Evolutionary conservation across 768 basidiomycete genomes (phyloP), one percentile per base, ranked within the genome.

Genomic region (Omphalotus guepiniiformis): DNA sequence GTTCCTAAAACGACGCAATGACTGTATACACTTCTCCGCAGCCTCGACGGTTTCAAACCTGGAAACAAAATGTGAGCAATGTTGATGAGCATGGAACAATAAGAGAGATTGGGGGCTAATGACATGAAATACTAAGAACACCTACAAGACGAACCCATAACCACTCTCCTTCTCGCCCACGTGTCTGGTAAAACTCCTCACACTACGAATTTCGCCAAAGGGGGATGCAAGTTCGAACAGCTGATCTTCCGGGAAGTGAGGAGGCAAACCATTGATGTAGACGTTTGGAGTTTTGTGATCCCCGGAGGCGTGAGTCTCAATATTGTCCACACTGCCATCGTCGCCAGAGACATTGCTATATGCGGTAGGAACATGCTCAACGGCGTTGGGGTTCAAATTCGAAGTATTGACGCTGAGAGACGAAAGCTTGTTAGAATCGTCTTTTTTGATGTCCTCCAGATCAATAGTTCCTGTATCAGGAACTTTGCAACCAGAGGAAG

Each of bases 221-320:
- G 79, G 83, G 19, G 73, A 66, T 27, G 85, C 75, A 45, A 93
- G 79, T 23, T 78, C 78, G 55, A 82, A 82, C 34, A 93, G 71
- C 51, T 88, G 78, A 50, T 88, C 88, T 57, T 91, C 89, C 0
- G 87, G 82, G 57, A 79, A 91, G 64, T 89, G 81, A 4, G 88
- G 85, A 2, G 88, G 88, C 13, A 93, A 75, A 11, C 89, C 89
- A 57, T 92, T 92, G 67, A 92, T 90, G 61, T 92, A 92, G 0
- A 92, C 85, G 55, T 92, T 92, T 1, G 89, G 86, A 1, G 85
- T 81, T 59, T 74, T 76, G n/a, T 11, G 15, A 11, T 47, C 34
- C 29, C 29, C 38, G 15, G 35, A 34, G 25, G 37, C n/a, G 22
- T n/a, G 13, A 21, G 29, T 29, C 15, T 28, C 27, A 15, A 27